Base-by-base conservation (phyloP, 768 basidiomycete species). In the Podaxis mareebaensis region DNA sequence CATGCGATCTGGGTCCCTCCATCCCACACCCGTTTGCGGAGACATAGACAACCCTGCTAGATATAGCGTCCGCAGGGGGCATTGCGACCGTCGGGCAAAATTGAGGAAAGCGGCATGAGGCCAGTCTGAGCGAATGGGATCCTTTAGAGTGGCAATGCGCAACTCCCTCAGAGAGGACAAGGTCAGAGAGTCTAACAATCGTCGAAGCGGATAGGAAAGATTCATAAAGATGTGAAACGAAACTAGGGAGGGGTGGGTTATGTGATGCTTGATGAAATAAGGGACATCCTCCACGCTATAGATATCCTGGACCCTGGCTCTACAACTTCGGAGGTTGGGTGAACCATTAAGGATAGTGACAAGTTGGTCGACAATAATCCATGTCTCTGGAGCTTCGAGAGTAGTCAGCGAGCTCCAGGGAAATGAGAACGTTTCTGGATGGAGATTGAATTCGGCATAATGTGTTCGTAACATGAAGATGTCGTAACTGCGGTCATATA, bases 321-420 rank as follows among this genome's bases (percentile, higher is more conserved):
- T 60, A 40, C 59, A 60, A 12, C 20, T 40, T 40, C 38, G 49
- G 15, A 60, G 59, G 12, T 51, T 60, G 5, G 59, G 59, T 12
- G 59, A 60, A 22, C 59, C 59, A 26, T 60, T 52, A 5, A 60
- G 33, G 15, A 60, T 60, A 38, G 22, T 17, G 48, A 52, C 22
- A 6, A 60, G 49, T 52, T 60, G 59, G 17, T 60, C 59, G 13
- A 52, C 38, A 10, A 52, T 53, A 22, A 60, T 26, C 59, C 59
- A 60, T n/a, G 51, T 60, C 15, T 52, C 30, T 10, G 33, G 26
- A 4, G 59, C 48, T 53, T 51, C 49, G 33, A 60, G 49, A 26
- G 59, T 60, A 4, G 59, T 60, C 24, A 60, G 40, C 7, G 59
- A 52, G 13, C 5, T 52, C 59, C 59, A 60, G 28, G 59, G 59